Evolutionary conservation across 768 basidiomycete species (phyloP).

Genomic region (Calvatia gigantea): DNA sequence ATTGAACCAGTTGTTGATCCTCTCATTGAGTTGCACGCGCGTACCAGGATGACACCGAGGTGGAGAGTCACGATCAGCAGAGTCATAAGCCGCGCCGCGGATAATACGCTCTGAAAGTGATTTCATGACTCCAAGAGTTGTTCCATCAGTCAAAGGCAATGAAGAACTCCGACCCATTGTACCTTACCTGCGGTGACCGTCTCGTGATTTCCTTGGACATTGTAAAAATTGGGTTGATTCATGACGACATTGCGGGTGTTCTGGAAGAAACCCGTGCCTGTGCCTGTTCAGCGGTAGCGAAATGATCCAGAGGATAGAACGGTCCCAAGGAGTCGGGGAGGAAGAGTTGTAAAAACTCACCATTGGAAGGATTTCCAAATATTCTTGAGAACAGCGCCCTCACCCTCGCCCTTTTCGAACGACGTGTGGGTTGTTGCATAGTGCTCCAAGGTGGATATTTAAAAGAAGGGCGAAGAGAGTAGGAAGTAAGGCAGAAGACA

Average conservation of each 20-base stretch:
- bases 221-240: background rate
- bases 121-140: background rate
- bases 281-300: background rate
- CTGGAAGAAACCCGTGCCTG: background rate
- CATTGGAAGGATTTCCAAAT: background rate
- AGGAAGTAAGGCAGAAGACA: no score
- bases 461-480: no score
- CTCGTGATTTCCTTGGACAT: background rate
- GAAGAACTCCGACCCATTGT: background rate
- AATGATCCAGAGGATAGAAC: background rate
- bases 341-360: background rate
- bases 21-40: background rate
- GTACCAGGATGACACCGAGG: background rate
- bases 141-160: background rate
- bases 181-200: background rate
- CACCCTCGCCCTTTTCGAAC: no score
- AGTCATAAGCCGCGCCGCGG: background rate
- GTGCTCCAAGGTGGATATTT: no score
- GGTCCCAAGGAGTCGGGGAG: background rate
- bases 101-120: background rate
- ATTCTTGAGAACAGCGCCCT: no score
- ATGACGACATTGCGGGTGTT: background rate
- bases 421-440: no score
- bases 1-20: background rate
- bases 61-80: no score